Evolutionary conservation across 1,284 basidiomycete genomes (phyloP), one percentile per base, ranked within the genome.

Genomic region (Moesziomyces parantarcticus): DNA sequence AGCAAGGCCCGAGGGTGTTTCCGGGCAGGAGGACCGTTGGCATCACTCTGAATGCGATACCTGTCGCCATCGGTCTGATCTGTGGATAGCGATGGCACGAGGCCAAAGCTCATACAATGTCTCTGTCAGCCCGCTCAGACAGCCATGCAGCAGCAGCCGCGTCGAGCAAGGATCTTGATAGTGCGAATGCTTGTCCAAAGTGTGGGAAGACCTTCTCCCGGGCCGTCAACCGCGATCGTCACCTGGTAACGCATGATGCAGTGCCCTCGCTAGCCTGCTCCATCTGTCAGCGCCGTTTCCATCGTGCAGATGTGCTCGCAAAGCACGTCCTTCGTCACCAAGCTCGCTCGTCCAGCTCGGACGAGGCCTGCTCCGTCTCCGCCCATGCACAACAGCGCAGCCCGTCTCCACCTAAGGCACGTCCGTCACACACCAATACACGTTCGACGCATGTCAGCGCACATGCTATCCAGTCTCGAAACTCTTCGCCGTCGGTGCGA

Each of bases 191-290:
- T 23, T 50, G 48, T 21, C 48, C 48, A 8, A 50, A 50, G 22
- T 50, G 48, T 13, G 20, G 36, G 20, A 50, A 50, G 36, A 25
- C 22, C 11, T 50, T 50, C 22, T 50, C 48, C 3, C 22, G 48
- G 22, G 32, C 48, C 3, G 48, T 40, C 48, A 50, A 50, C 23
- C 48, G 48, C 8, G 48, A 50, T 22, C 48, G 48, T 16, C 48
- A 50, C 16, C 48, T 50, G 13, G 34, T 20, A 8, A 40, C 34
- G 0, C 48, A 50, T 34, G 25, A 50, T 6, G 8, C n/a, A 14
- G 34, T 50, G 6, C 48, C 48, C 8, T 39, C 34, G 32, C 48
- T 39, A 3, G 34, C 13, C 7, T 50, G 48, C 22, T 40, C 48
- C 5, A 40, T 40, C 48, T 50, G 48, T 21, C 22, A 36, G 9